Conservation (phyloP, 2,329 filamentous ascomycete species). For the Fusarium proliferatum region DNA sequence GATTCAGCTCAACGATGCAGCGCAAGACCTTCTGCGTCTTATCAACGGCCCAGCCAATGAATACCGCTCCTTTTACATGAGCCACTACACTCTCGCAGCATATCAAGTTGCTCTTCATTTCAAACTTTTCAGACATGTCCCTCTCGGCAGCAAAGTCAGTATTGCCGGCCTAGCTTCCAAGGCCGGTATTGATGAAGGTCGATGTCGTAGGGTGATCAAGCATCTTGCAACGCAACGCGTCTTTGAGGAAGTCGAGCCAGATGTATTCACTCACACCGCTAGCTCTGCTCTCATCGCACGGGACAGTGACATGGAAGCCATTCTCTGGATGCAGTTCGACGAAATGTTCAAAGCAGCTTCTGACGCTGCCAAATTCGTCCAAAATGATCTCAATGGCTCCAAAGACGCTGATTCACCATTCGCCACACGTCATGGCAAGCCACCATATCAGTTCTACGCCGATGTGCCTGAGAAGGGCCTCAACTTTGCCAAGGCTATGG, state of each 20-base stretch:
- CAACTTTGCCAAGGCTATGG: not conserved
- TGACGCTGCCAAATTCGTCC: not conserved
- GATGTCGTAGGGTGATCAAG: not conserved
- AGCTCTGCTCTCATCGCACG: not conserved
- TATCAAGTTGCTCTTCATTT: not conserved
- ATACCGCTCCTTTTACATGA: not conserved
- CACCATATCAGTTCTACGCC: not conserved
- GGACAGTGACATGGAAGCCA: not conserved
- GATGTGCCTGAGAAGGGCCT: not conserved
- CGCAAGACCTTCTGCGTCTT: not conserved
- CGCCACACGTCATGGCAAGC: not conserved
- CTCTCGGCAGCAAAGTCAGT: accelerated
- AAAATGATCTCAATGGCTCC: accelerated
- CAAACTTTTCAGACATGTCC: not conserved
- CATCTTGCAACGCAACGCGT: not conserved
- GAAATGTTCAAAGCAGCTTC: not conserved
- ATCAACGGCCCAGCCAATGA: slow-evolving; percentile 2
- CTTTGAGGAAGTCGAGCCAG: not conserved
- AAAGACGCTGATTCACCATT: not conserved
- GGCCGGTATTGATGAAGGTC: not conserved
- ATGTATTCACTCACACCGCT: not conserved
- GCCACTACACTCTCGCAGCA: not conserved
- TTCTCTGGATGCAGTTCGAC: not conserved
- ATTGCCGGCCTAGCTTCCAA: not conserved
- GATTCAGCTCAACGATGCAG: not conserved